Conservation (phyloP, 495 filamentous ascomycete species). For the Aspergillus panamensis region DNA sequence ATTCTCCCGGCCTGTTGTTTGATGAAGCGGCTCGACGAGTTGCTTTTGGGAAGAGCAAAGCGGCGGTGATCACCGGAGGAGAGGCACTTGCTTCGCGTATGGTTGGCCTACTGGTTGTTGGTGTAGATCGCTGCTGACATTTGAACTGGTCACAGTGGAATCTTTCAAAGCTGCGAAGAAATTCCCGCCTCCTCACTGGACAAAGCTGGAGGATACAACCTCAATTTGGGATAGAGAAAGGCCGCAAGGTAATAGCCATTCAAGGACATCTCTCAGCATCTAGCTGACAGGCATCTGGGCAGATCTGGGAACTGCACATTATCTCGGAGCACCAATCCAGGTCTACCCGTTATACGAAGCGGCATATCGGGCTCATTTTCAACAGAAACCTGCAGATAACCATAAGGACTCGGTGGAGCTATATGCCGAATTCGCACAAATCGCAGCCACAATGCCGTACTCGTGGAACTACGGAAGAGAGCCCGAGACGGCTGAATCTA, state of each 20-base stretch:
- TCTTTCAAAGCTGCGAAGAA: slow-evolving; percentile 31
- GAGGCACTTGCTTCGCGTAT: slow-evolving; percentile 54
- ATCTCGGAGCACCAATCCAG: slow-evolving; percentile 12
- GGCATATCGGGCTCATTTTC: slow-evolving; percentile 7
- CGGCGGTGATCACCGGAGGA: slow-evolving; percentile 52
- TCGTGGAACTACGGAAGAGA: slow-evolving; percentile 9
- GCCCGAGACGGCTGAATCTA: slow-evolving; percentile 13
- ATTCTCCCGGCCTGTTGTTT: slow-evolving; percentile 50
- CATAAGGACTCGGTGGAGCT: slow-evolving; percentile 12
- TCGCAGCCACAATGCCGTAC: slow-evolving; percentile 5
- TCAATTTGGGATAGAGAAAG: slow-evolving; percentile 17
- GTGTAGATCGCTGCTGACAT: slow-evolving; percentile 23
- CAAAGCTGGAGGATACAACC: slow-evolving; percentile 29
- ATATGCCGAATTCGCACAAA: slow-evolving; percentile 11
- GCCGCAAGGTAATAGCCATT: slow-evolving; percentile 11
- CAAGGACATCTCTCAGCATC: neutral
- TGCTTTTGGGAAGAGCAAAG: slow-evolving; percentile 41
- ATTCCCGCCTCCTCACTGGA: slow-evolving; percentile 50
- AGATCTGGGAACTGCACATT: slow-evolving; percentile 12
- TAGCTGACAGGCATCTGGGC: neutral
- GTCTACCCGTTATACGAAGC: slow-evolving; percentile 16
- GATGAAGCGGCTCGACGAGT: slow-evolving; percentile 54
- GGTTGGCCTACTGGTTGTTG: neutral
- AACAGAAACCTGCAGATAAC: slow-evolving; percentile 8
- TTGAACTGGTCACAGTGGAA: slow-evolving; percentile 23